Evolutionary conservation across 768 basidiomycete species (phyloP).

Genomic region (Strobilomyces dryophilus): DNA sequence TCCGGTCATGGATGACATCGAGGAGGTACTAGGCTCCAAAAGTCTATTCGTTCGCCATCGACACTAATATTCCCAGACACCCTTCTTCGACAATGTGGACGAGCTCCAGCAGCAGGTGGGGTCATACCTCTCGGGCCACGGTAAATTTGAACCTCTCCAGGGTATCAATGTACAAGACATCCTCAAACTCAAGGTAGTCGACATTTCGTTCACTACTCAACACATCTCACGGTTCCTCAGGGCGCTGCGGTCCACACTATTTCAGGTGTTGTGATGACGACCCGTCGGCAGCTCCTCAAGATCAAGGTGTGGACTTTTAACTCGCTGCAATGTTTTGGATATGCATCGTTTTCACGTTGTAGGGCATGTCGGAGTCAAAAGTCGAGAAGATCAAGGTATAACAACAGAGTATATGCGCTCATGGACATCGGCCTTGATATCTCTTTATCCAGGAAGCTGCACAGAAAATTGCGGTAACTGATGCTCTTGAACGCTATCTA

Average conservation of each 20-base stretch:
- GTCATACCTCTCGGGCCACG: slow-evolving; percentile 4
- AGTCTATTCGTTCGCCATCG: not conserved
- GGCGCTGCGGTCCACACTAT: slow-evolving; percentile 79
- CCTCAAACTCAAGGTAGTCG: slow-evolving; percentile 72
- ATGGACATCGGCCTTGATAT: not conserved
- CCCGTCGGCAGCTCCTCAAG: slow-evolving; percentile 83
- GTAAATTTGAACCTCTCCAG: slow-evolving; percentile 35
- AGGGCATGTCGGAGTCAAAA: slow-evolving; percentile 97
- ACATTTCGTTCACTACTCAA: not conserved
- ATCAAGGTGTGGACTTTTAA: slow-evolving; percentile 63
- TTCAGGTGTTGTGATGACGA: slow-evolving; percentile 88
- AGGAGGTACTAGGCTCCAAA: slow-evolving; percentile 32
- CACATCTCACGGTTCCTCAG: slow-evolving; percentile 32
- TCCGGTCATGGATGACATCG: slow-evolving; percentile 33
- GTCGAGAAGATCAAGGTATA: slow-evolving; percentile 92
- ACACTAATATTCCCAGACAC: slow-evolving; percentile 33
- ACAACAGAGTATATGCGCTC: slow-evolving; percentile 15
- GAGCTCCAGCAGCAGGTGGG: slow-evolving; percentile 79
- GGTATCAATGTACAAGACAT: slow-evolving; percentile 97
- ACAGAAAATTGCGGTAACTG: slow-evolving; percentile 69
- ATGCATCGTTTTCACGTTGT: slow-evolving; percentile 1
- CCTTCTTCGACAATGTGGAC: slow-evolving; percentile 76
- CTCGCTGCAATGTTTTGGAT: not conserved
- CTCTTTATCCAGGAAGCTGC: slow-evolving; percentile 70
- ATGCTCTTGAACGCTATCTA: not conserved